Evolutionary conservation across 208 protist genomes (phyloP).

Genomic region (Naegleria gruberi): DNA sequence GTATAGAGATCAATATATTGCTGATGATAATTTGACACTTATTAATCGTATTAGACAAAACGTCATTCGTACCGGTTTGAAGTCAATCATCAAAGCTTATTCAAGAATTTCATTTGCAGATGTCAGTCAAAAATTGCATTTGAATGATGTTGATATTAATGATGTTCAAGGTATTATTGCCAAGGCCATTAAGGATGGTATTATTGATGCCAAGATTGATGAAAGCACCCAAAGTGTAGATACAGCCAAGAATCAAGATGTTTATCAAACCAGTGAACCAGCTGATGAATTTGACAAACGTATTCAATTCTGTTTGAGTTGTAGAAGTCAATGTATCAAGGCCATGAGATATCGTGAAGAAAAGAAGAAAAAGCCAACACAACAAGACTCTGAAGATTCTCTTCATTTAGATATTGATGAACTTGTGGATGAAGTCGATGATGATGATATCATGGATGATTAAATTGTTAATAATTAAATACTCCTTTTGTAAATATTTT

Average conservation of each 20-base stretch:
- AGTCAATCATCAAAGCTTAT: slow-evolving; percentile 90
- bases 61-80: slow-evolving; percentile 93
- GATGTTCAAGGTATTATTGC: slow-evolving; percentile 95
- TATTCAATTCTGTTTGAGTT: slow-evolving; percentile 85
- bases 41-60: slow-evolving; percentile 90
- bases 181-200: slow-evolving; percentile 92
- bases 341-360: slow-evolving; percentile 42
- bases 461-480: background rate
- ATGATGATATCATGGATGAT: background rate
- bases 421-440: background rate
- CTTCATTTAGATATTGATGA: background rate
- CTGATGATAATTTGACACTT: slow-evolving; percentile 87
- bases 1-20: slow-evolving; percentile 71
- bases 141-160: slow-evolving; percentile 69
- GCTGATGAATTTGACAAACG: slow-evolving; percentile 80
- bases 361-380: background rate
- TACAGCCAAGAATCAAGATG: slow-evolving; percentile 80
- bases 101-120: slow-evolving; percentile 90
- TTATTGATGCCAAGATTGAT: slow-evolving; percentile 92
- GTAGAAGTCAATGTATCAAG: slow-evolving; percentile 88
- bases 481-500: background rate
- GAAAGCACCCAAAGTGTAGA: slow-evolving; percentile 78
- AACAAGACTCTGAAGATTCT: background rate
- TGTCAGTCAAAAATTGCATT: slow-evolving; percentile 85
- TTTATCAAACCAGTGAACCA: slow-evolving; percentile 92